Conservation (phyloP, 768 basidiomycete species). For the Lentinula detonsa region DNA sequence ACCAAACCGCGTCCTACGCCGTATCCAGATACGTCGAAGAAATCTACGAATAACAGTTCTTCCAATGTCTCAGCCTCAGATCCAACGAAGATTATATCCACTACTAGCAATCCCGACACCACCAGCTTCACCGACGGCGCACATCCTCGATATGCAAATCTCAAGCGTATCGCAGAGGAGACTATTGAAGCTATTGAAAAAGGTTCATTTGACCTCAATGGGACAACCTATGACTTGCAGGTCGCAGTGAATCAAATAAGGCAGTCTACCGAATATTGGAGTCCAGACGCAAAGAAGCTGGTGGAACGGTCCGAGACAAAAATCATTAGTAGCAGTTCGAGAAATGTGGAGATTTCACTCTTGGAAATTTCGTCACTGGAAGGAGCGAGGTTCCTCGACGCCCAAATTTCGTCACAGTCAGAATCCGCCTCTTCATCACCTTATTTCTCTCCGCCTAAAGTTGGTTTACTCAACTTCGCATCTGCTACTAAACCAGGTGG, state of each 20-base stretch:
- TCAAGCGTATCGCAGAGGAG: slow-evolving; percentile 40
- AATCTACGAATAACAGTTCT: neutral
- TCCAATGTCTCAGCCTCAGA: neutral
- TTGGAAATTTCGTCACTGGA: slow-evolving; percentile 61
- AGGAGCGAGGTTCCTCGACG: slow-evolving; percentile 41
- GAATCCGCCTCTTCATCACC: slow-evolving; percentile 2
- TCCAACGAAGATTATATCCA: neutral
- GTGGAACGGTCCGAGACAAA: neutral
- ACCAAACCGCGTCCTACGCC: neutral
- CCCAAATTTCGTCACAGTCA: slow-evolving; percentile 13
- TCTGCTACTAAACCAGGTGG: slow-evolving; percentile 73
- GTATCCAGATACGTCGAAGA: neutral
- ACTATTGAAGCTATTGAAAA: slow-evolving; percentile 43
- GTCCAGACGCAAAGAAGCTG: slow-evolving; percentile 30
- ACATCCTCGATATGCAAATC: slow-evolving; percentile 6
- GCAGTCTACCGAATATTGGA: slow-evolving; percentile 46
- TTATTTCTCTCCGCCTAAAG: slow-evolving; percentile 16
- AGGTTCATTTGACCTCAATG: slow-evolving; percentile 31
- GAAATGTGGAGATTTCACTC: slow-evolving; percentile 33
- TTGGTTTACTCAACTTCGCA: slow-evolving; percentile 74
- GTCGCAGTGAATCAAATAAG: slow-evolving; percentile 19
- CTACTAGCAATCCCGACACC: neutral
- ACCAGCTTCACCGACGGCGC: neutral
- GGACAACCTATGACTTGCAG: slow-evolving; percentile 22
- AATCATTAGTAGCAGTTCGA: neutral